Conservation (phyloP, 345 rosid species). For the Pugionium cornutum region DNA sequence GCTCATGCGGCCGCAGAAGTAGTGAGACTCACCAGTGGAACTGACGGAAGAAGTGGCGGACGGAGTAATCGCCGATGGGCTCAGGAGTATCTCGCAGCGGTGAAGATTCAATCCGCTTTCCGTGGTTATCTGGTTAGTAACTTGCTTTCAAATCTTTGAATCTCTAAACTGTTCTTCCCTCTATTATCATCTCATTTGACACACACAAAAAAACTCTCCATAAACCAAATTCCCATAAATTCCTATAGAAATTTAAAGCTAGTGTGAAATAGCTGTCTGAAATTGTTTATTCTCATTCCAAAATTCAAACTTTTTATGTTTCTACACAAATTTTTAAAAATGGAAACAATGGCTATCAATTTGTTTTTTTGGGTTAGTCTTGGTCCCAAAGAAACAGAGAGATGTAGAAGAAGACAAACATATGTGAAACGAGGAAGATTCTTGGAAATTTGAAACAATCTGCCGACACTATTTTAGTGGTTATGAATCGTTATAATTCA, state of each 20-base stretch:
- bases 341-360: slow-evolving; percentile 7
- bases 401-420: slow-evolving; percentile 34
- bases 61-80: slow-evolving; percentile 41
- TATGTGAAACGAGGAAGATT: slow-evolving; percentile 31
- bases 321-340: not conserved
- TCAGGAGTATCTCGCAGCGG: slow-evolving; percentile 50
- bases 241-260: not conserved
- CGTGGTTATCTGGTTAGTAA: slow-evolving; percentile 88
- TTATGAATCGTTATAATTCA: slow-evolving; percentile 14
- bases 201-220: not conserved
- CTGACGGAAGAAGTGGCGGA: slow-evolving; percentile 16
- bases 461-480: slow-evolving; percentile 41
- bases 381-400: slow-evolving; percentile 32
- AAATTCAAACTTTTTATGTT: slow-evolving; percentile 1
- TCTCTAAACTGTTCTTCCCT: not conserved
- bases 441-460: slow-evolving; percentile 25
- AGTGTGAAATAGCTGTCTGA: slow-evolving; percentile 24
- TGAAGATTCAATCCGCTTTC: slow-evolving; percentile 77
- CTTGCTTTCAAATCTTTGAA: not conserved
- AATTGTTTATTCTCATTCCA: not conserved
- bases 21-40: slow-evolving; percentile 67
- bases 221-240: not conserved
- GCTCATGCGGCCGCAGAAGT: slow-evolving; percentile 97
- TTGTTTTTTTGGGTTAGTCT: not conserved
- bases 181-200: not conserved